Evolutionary conservation across 2,329 filamentous ascomycete genomes (phyloP).

Genomic region (Diaporthe citriasiana): DNA sequence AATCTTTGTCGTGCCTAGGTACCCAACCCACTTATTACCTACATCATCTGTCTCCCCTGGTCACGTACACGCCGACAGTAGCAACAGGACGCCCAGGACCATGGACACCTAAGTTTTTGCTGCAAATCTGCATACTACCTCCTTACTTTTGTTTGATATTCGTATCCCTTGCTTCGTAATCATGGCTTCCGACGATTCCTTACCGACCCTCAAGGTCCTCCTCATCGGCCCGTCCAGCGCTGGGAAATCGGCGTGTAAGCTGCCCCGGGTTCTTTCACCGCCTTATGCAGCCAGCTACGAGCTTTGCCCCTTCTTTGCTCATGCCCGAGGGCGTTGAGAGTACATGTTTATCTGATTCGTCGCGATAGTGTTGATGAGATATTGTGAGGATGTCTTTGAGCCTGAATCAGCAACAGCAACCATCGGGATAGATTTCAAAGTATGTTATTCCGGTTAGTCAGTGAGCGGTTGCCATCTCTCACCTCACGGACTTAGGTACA

Average conservation of each 20-base stretch:
- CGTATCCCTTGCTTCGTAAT: conserved; percentile 5
- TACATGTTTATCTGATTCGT: neutral
- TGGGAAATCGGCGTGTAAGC: conserved; percentile 68
- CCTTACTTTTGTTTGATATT: neutral
- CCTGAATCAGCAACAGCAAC: conserved; percentile 67
- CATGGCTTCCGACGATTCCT: conserved; percentile 61
- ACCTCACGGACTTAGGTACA: neutral
- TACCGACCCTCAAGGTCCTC: conserved; percentile 66
- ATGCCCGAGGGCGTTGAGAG: neutral
- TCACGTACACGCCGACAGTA: neutral
- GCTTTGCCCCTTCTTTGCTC: neutral
- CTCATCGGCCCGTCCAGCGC: conserved; percentile 69
- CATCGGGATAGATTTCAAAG: conserved; percentile 71
- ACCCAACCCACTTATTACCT: conserved; percentile 23
- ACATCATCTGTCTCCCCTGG: conserved; percentile 22
- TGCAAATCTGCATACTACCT: neutral
- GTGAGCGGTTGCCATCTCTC: neutral
- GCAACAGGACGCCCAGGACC: neutral
- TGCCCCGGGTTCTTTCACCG: neutral
- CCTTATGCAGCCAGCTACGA: neutral
- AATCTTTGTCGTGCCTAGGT: conserved; percentile 16
- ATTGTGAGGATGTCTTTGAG: conserved; percentile 71
- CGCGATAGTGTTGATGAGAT: conserved; percentile 63
- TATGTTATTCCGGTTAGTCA: conserved; percentile 45
- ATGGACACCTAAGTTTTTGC: conserved; percentile 1